Conservation (phyloP, 2,329 filamentous ascomycete genomes). For the Fusarium sp. region DNA sequence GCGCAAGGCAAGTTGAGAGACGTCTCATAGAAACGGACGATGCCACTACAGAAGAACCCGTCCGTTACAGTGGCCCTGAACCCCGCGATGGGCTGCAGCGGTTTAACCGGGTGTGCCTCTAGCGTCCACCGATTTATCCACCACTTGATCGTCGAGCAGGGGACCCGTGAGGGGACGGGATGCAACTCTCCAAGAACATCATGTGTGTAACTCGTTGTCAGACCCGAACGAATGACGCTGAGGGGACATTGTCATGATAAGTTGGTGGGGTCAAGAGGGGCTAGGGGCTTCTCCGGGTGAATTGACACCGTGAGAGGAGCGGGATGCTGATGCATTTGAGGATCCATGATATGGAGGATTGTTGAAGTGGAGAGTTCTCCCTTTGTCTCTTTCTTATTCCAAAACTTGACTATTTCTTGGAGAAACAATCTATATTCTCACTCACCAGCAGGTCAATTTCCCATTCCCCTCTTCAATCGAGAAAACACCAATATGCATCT, state of each 20-base stretch:
- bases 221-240: constrained; percentile 31
- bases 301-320: constrained; percentile 18
- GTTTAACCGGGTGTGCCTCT: constrained; percentile 35
- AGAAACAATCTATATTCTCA: not conserved
- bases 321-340: constrained; percentile 1
- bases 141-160: constrained; percentile 27
- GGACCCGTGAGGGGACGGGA: constrained; percentile 10
- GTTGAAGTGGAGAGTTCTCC: constrained; percentile 16
- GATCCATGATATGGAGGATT: constrained; percentile 28
- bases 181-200: constrained; percentile 9
- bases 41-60: not conserved
- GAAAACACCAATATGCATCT: constrained; percentile 43
- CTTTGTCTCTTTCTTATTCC: not conserved
- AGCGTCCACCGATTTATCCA: constrained; percentile 17
- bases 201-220: not conserved
- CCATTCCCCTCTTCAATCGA: not conserved
- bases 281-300: constrained; percentile 38
- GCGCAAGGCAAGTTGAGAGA: not conserved
- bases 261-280: constrained; percentile 39
- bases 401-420: constrained; percentile 10
- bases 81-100: constrained; percentile 17
- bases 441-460: constrained; percentile 8
- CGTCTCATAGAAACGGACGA: not conserved
- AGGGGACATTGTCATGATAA: constrained; percentile 27
- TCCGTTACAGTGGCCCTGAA: constrained; percentile 8